phyloP scores from a whole-genome alignment of 306 rosid species.

The Casuarina glauca region DNA sequence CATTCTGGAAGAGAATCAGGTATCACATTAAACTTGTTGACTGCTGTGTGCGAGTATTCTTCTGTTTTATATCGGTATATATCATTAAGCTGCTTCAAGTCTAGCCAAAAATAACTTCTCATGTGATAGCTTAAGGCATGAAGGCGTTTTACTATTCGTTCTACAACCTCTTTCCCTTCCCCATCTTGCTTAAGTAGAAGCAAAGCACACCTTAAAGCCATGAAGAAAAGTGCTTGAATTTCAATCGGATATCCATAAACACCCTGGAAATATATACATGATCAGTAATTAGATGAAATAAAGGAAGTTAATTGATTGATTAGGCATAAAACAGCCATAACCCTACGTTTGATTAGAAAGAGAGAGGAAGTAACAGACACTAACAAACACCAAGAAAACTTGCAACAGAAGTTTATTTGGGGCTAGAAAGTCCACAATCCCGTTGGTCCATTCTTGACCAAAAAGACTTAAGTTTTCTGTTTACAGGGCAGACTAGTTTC shows the following conservation, averaged over 20 bases:
- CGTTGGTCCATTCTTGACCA: constrained; percentile 8
- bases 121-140: constrained; percentile 83
- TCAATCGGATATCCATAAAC: constrained; percentile 96
- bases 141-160: constrained; percentile 66
- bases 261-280: constrained; percentile 54
- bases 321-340: not conserved
- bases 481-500: not conserved
- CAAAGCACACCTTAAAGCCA: constrained; percentile 93
- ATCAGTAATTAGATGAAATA: constrained; percentile 24
- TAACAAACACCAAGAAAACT: constrained; percentile 1
- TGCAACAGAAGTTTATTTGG: constrained; percentile 1
- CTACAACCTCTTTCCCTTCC: constrained; percentile 77
- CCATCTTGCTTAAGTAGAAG: constrained; percentile 74
- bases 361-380: not conserved
- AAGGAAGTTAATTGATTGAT: constrained; percentile 9
- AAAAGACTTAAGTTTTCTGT: not conserved
- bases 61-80: constrained; percentile 87
- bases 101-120: constrained; percentile 88
- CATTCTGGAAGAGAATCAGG: constrained; percentile 95
- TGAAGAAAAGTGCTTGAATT: constrained; percentile 92
- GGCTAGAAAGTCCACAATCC: not conserved
- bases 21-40: constrained; percentile 85
- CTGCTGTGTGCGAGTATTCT: constrained; percentile 90
- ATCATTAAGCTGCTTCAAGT: constrained; percentile 84
- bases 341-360: not conserved